Evolutionary conservation across 257 asterid species (phyloP).

Genomic region (Lantana camara): DNA sequence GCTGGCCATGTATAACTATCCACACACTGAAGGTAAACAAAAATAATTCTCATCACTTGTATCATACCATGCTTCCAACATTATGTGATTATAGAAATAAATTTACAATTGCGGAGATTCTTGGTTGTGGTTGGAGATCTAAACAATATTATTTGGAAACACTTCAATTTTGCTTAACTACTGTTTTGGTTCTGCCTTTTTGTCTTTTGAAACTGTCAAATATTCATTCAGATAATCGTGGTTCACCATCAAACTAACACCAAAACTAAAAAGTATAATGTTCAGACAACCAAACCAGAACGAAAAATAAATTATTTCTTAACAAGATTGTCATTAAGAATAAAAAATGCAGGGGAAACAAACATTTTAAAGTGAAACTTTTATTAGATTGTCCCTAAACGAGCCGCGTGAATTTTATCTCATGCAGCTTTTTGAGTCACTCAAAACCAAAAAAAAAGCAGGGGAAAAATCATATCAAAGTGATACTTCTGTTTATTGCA

Average conservation of each 20-base stretch:
- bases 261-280: neutral
- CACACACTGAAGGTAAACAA: too few species aligned
- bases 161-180: too few species aligned
- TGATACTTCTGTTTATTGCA: too few species aligned
- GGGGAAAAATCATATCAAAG: too few species aligned
- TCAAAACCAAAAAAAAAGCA: too few species aligned
- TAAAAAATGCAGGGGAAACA: too few species aligned
- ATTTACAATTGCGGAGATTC: neutral
- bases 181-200: neutral
- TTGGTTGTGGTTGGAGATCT: neutral
- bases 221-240: neutral
- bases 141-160: neutral
- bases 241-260: conserved; percentile 11
- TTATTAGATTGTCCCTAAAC: neutral
- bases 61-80: neutral
- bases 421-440: too few species aligned
- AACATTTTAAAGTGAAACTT: conserved; percentile 16
- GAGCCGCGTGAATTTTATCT: too few species aligned
- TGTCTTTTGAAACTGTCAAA: neutral
- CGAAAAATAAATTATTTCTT: neutral
- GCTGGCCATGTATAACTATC: too few species aligned
- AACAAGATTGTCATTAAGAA: too few species aligned
- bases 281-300: conserved; percentile 14
- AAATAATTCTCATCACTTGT: neutral
- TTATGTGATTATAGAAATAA: neutral